A percentile compares a stretch with the other conserved stretches of the same genome.
These are phyloP conservation scores for Agaricus subrufescens DNA, from an alignment of 768 basidiomycete genomes.

Conservation along the genomic window DNA sequence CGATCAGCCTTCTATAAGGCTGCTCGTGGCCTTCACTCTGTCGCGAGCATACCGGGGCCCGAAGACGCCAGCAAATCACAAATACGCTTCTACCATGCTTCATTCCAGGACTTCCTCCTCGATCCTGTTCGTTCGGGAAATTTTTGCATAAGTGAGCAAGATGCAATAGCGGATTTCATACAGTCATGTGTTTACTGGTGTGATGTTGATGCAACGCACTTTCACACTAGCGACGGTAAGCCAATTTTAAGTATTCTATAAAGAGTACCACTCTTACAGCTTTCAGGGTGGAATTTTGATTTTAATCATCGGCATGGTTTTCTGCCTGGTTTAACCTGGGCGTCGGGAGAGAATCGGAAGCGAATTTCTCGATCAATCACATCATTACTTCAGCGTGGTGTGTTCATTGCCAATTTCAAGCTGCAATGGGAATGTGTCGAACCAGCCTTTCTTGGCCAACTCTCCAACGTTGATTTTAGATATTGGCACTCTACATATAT, in stretches of 20 bases:
- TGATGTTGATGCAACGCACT: neutral
- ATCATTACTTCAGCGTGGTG: neutral
- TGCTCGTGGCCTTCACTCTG: neutral
- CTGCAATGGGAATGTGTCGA: neutral
- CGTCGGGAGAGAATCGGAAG: neutral
- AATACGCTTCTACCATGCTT: neutral
- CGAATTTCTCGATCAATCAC: neutral
- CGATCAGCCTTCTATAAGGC: neutral
- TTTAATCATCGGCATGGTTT: neutral
- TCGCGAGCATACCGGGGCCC: neutral
- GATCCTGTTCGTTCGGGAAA: neutral
- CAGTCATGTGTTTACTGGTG: neutral
- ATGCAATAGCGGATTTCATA: neutral
- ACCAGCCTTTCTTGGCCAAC: neutral
- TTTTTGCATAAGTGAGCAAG: neutral
- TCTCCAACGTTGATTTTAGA: neutral
- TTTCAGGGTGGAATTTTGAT: neutral
- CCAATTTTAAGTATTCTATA: too few species aligned
- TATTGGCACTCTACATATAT: neutral
- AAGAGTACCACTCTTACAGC: neutral
- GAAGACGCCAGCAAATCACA: neutral
- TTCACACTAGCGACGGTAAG: neutral
- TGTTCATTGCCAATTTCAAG: neutral
- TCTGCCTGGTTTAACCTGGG: neutral
- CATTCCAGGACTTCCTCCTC: neutral